Percentiles rank a stretch among this genome's conserved stretches.
Conservation (phyloP, 257 asterid genomes). For the Gynochthodes officinalis region DNA sequence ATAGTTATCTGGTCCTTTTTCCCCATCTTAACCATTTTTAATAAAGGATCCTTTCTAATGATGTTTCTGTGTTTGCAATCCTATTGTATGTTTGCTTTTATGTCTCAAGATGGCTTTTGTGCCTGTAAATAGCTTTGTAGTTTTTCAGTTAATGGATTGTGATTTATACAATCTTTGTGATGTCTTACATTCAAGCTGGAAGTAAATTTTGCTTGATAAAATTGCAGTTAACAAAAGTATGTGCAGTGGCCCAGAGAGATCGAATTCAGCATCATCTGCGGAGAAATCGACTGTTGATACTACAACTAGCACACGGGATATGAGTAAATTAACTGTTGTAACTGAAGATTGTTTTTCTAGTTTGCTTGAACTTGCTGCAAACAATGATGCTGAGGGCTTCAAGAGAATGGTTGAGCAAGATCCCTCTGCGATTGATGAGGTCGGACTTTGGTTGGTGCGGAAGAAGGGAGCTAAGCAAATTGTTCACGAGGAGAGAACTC, state of each 20-base stretch:
- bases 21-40: not conserved
- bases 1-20: not conserved
- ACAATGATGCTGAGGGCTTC: constrained; percentile 70
- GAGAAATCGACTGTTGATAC: constrained; percentile 20
- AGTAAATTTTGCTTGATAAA: constrained; percentile 11
- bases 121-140: too few species aligned
- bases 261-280: constrained; percentile 29
- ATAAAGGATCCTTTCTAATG: too few species aligned
- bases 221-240: constrained; percentile 49
- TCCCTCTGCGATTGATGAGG: constrained; percentile 65
- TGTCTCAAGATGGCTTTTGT: not conserved
- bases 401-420: constrained; percentile 67
- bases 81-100: not conserved
- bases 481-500: constrained; percentile 66
- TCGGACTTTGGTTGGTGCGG: constrained; percentile 76
- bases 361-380: constrained; percentile 80
- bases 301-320: constrained; percentile 32
- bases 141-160: not conserved
- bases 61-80: too few species aligned
- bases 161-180: not conserved
- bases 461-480: constrained; percentile 67
- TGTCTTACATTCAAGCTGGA: too few species aligned
- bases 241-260: constrained; percentile 52
- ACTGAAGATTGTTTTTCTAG: constrained; percentile 72
- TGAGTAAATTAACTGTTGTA: constrained; percentile 47